Evolutionary conservation across 208 protist species (phyloP), one percentile per base, ranked within the genome.

Genomic region (Porcisia deanei): DNA sequence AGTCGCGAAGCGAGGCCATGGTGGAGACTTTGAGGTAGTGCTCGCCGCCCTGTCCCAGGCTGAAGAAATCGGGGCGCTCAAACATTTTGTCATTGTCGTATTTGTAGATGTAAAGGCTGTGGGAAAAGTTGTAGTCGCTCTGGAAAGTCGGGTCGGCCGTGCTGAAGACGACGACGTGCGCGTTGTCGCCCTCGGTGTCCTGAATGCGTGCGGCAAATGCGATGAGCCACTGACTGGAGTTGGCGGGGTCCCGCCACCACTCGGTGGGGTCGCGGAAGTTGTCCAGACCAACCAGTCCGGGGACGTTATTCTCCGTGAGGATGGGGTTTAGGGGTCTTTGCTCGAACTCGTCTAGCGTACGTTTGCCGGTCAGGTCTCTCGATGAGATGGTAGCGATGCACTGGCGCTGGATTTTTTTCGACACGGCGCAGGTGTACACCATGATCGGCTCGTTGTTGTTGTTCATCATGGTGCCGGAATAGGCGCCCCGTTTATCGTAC

Each of bases 211-310:
- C 79, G 8, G 69, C 83, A 66, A 89, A 83, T 14, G 82, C 85
- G 67, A 88, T 82, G 49, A 88, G 75, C 77, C 80, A 91, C 30
- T 73, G 74, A 60, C 34, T 65, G 8, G 76, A 71, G 80, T 90
- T 76, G 2, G 69, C 69, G 20, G 85, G 84, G 73, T 86, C 80
- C 49, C 58, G 47, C 85, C 82, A 89, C 80, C 77, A 89, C 82
- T 84, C 82, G 34, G 85, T 89, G 2, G 85, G 85, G 75, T 86
- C 88, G 73, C 85, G 80, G 78, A 89, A 86, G 76, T 89, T 85
- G 55, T 61, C 73, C 30, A 80, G 61, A 25, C 75, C 77, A 34
- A 85, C 65, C 43, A 89, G 37, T 18, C 77, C 80, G 41, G 87
- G 85, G 2, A 91, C 55, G 69, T 75, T 74, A 10, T 83, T 75